Percentiles rank a stretch among this genome's conserved stretches.
Evolutionary conservation across 1,284 basidiomycete genomes (phyloP).

Genomic region (Vanrija humicola): DNA sequence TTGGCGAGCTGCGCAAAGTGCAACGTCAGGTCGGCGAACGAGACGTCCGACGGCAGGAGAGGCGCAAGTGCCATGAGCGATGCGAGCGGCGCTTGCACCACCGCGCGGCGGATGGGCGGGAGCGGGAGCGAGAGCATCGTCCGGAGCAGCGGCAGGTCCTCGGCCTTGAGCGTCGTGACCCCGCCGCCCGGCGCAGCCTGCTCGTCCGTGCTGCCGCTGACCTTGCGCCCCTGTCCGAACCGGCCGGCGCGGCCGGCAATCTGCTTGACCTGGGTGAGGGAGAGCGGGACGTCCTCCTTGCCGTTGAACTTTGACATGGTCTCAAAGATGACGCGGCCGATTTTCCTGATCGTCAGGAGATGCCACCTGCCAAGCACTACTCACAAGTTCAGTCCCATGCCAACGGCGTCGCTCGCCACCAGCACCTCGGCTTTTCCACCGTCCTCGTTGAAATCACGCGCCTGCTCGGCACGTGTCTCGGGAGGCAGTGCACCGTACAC

Average conservation of each 20-base stretch:
- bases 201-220: constrained; percentile 28
- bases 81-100: constrained; percentile 44
- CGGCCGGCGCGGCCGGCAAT: constrained; percentile 94
- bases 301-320: constrained; percentile 72
- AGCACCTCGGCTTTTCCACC: constrained; percentile 75
- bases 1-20: constrained; percentile 49
- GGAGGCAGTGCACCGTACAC: constrained; percentile 88
- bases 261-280: constrained; percentile 84
- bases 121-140: constrained; percentile 52
- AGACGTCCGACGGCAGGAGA: constrained; percentile 47
- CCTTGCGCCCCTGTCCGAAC: constrained; percentile 62
- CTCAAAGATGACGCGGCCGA: constrained; percentile 84
- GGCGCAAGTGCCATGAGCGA: constrained; percentile 44
- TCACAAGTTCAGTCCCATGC: constrained; percentile 93
- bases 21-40: constrained; percentile 35
- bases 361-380: constrained; percentile 36
- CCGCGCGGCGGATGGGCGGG: constrained; percentile 51
- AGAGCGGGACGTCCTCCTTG: constrained; percentile 55
- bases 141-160: constrained; percentile 64
- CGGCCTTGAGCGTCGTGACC: constrained; percentile 66
- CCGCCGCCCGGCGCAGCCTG: constrained; percentile 55
- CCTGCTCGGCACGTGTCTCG: constrained; percentile 83
- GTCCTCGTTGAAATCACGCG: constrained; percentile 78
- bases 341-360: constrained; percentile 60
- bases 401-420: constrained; percentile 87